Percentiles rank a stretch among this genome's conserved stretches.
Evolutionary conservation across 1,284 basidiomycete species (phyloP).

Genomic region (Marasmius oreades): DNA sequence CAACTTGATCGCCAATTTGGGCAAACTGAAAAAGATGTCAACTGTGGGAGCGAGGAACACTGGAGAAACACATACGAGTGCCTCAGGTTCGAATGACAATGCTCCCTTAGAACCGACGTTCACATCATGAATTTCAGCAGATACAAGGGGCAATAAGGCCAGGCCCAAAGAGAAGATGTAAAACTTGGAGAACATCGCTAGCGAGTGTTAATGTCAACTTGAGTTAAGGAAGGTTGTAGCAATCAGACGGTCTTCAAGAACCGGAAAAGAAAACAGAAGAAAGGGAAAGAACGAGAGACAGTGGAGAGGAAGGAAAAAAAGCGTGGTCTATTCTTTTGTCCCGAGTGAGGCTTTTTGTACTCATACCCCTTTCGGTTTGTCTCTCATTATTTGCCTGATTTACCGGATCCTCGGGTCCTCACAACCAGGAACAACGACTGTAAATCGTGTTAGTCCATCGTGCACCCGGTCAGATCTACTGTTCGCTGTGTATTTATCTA

Average conservation of each 20-base stretch:
- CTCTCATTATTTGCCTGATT: no score
- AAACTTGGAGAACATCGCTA: slow-evolving; percentile 28
- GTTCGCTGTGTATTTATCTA: no score
- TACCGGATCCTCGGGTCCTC: no score
- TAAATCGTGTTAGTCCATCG: no score
- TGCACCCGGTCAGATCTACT: no score
- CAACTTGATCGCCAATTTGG: slow-evolving; percentile 34
- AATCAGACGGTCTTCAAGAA: not conserved
- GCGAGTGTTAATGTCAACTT: slow-evolving; percentile 11
- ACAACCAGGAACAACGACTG: no score
- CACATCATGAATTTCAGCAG: slow-evolving; percentile 28
- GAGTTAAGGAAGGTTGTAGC: slow-evolving; percentile 4
- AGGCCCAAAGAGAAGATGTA: slow-evolving; percentile 21
- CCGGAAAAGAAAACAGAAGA: slow-evolving; percentile 4
- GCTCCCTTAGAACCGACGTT: slow-evolving; percentile 31
- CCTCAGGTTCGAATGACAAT: slow-evolving; percentile 30
- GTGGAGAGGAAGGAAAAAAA: not conserved
- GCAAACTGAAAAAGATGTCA: slow-evolving; percentile 24
- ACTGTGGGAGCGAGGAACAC: not conserved
- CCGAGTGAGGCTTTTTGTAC: not conserved
- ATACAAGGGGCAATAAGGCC: slow-evolving; percentile 23
- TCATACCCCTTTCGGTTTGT: not conserved
- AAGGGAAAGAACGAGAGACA: slow-evolving; percentile 6
- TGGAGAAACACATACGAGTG: slow-evolving; percentile 28
- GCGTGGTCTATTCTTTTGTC: not conserved